Evolutionary conservation across 2,329 filamentous ascomycete species (phyloP).

Genomic region (Fusarium austroafricanum): DNA sequence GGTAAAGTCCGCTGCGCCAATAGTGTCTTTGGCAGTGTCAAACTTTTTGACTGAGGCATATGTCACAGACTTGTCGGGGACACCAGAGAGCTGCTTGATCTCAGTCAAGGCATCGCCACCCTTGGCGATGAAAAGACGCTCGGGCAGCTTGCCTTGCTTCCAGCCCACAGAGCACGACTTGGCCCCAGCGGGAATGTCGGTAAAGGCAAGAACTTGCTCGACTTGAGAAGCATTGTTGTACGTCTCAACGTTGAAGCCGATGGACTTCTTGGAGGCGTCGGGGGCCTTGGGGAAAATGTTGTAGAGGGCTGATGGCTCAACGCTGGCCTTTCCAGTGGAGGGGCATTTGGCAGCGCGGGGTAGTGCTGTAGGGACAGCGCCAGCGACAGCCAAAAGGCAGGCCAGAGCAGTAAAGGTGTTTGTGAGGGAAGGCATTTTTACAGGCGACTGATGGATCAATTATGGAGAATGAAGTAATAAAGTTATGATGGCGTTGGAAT

Average conservation of each 20-base stretch:
- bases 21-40: conserved; percentile 22
- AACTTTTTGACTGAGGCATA: conserved; percentile 42
- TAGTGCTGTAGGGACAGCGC: conserved; percentile 17
- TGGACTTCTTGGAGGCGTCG: conserved; percentile 23
- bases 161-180: conserved; percentile 49
- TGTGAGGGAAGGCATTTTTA: conserved; percentile 19
- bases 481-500: not conserved
- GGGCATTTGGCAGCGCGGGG: conserved; percentile 26
- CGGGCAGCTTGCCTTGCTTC: conserved; percentile 52
- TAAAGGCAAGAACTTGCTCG: conserved; percentile 51
- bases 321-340: conserved; percentile 1
- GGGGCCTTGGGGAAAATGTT: conserved; percentile 35
- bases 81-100: conserved; percentile 44
- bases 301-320: conserved; percentile 29
- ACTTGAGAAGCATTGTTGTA: conserved; percentile 41
- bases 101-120: conserved; percentile 42
- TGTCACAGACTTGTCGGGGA: conserved; percentile 41
- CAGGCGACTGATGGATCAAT: not conserved
- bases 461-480: not conserved
- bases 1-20: conserved; percentile 48
- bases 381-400: conserved; percentile 24
- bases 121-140: conserved; percentile 54
- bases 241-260: conserved; percentile 43
- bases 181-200: conserved; percentile 47
- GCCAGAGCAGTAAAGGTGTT: conserved; percentile 14